Base-by-base conservation (phyloP, 768 basidiomycete species). In the Mrakia frigida region DNA sequence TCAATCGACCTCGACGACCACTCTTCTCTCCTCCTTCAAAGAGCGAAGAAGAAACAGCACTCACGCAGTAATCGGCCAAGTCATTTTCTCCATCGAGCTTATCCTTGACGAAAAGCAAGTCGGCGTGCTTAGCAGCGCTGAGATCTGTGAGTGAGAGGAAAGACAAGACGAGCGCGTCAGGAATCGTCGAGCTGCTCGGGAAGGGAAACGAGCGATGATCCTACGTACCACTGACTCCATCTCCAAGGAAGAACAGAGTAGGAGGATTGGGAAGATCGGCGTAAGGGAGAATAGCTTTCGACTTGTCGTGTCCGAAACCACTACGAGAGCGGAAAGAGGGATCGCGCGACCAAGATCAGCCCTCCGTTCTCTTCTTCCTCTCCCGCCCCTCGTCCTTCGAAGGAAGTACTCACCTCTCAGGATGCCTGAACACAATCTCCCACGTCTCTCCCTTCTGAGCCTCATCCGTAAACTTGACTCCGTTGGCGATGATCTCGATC, bases 401-500 rank as follows among this genome's bases (percentile, higher is more conserved):
- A n/a, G 21, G 33, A 3, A n/a, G 21, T n/a, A 79, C 84, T 77
- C 81, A 91, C 92, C 91, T 92, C 23, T 91, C 87, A 0, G 94
- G 94, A 83, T 98, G 94, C 41, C 94, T 88, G 84, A 89, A 98
- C 81, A 90, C 86, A 82, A 98, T 92, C 74, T 88, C 87, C 85
- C 84, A 86, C 35, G 78, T 82, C 25, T 81, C 78, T 91, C 95
- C 94, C 69, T 80, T 80, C 78, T 86, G 87, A 3, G 88, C 90
- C 76, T 90, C 88, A 9, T 87, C 85, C 33, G 88, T 85, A 68
- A 90, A 84, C 21, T 86, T 85, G 60, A 92, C 93, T 79, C 93
- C 91, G 84, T 99, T 99, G n/a, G 95, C 90, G 80, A 99, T 92
- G 81, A 99, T 91, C 77, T 92, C 89, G 73, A 98, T 95, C 50